A percentile compares a stretch with the other conserved stretches of the same genome.
These are phyloP conservation scores for Penicillium paradoxum DNA, from an alignment of 495 filamentous ascomycete genomes.

Conservation along the genomic window DNA sequence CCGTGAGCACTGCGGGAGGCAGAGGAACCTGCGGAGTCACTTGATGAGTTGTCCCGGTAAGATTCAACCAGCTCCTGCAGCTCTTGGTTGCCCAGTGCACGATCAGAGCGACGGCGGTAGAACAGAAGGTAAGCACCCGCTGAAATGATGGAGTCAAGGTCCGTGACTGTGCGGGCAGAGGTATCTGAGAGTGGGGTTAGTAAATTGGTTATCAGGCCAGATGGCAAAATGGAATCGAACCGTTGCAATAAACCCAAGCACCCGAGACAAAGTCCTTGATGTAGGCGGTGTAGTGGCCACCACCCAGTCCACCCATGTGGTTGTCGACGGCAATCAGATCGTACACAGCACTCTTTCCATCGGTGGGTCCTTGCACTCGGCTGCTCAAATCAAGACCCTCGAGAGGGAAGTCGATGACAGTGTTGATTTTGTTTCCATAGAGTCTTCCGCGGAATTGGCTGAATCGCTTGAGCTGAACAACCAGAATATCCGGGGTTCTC, in stretches of 20 bases:
- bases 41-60: slow-evolving; percentile 32
- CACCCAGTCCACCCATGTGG: slow-evolving; percentile 85
- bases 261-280: slow-evolving; percentile 84
- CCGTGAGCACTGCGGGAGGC: slow-evolving; percentile 38
- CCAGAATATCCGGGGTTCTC: slow-evolving; percentile 90
- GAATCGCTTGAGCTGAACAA: slow-evolving; percentile 94
- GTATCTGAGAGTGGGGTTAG: slow-evolving; percentile 54
- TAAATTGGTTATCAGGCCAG: neutral
- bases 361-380: slow-evolving; percentile 69
- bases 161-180: slow-evolving; percentile 49
- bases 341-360: slow-evolving; percentile 76
- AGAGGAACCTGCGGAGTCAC: slow-evolving; percentile 39
- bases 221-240: slow-evolving; percentile 40
- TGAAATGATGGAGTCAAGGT: slow-evolving; percentile 55
- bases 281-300: slow-evolving; percentile 92
- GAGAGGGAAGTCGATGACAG: slow-evolving; percentile 85
- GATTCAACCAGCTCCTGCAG: slow-evolving; percentile 61
- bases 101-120: slow-evolving; percentile 78
- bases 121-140: slow-evolving; percentile 86
- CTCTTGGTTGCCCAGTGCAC: slow-evolving; percentile 72
- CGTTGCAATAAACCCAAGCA: slow-evolving; percentile 91
- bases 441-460: slow-evolving; percentile 49
- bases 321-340: slow-evolving; percentile 94
- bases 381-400: slow-evolving; percentile 77
- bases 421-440: slow-evolving; percentile 82